A percentile compares a stretch with the other conserved stretches of the same genome.
phyloP scores from a whole-genome alignment of 1,284 basidiomycete genomes.

The Ceratorhiza oryzae-sativae region DNA sequence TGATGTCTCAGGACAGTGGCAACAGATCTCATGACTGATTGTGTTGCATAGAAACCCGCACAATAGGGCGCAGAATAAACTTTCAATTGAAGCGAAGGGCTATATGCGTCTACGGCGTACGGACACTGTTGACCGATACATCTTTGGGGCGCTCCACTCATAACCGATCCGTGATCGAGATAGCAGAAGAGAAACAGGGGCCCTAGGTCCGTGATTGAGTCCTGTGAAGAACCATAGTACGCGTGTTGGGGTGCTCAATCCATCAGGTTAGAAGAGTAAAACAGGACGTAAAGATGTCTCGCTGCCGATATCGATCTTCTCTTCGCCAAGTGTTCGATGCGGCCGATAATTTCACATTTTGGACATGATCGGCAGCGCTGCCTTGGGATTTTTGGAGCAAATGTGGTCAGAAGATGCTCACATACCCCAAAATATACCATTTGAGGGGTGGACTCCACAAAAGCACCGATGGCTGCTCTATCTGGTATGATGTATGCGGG shows the following conservation, averaged over 20 bases:
- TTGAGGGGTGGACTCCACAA: background rate
- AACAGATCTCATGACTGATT: conserved; percentile 1
- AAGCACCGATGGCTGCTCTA: background rate
- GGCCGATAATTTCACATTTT: background rate
- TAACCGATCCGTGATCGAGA: background rate
- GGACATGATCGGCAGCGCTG: background rate
- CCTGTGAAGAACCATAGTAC: background rate
- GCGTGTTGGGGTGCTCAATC: background rate
- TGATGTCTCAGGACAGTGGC: conserved; percentile 16
- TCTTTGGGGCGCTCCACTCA: background rate
- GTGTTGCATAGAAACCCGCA: background rate
- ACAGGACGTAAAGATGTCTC: background rate
- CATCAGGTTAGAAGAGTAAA: background rate
- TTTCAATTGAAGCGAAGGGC: background rate
- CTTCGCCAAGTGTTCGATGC: background rate
- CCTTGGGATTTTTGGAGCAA: background rate
- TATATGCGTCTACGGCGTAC: conserved; percentile 18
- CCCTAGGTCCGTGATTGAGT: too few relatives aligned
- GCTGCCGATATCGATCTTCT: background rate
- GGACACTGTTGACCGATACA: background rate
- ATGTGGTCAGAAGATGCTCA: background rate
- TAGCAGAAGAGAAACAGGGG: too few relatives aligned
- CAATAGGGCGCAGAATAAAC: background rate
- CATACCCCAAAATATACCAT: background rate
- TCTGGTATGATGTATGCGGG: conserved; percentile 12